These are phyloP conservation scores for Leccinum pellstonianum DNA, from an alignment of 768 basidiomycete genomes.

Conservation along the genomic window DNA sequence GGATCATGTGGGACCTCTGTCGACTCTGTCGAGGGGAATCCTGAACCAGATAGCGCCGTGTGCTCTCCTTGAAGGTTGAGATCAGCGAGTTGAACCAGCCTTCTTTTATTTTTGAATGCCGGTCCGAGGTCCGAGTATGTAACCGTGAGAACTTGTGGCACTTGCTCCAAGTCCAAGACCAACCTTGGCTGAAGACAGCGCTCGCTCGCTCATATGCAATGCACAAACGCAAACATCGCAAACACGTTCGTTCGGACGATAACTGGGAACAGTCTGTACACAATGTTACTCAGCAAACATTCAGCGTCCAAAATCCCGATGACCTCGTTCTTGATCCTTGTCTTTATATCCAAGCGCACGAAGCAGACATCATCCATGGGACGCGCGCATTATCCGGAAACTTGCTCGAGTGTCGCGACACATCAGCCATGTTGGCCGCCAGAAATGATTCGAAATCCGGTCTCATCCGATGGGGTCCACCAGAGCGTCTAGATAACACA, in stretches of 20 bases:
- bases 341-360: constrained; percentile 67
- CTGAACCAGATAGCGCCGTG: not conserved
- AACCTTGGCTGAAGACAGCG: not conserved
- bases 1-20: not conserved
- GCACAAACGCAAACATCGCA: constrained; percentile 30
- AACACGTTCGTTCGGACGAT: constrained; percentile 7
- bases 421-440: not conserved
- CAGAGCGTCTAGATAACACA: constrained; percentile 9
- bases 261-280: constrained; percentile 9
- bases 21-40: not conserved
- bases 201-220: constrained; percentile 1
- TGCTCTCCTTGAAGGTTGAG: not conserved
- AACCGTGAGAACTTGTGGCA: not conserved
- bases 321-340: constrained; percentile 21
- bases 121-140: not conserved
- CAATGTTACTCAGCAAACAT: not conserved
- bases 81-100: not conserved
- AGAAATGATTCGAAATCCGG: constrained; percentile 27
- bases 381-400: constrained; percentile 39
- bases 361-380: constrained; percentile 68
- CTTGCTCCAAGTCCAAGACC: not conserved
- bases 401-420: constrained; percentile 32
- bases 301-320: constrained; percentile 2
- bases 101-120: not conserved
- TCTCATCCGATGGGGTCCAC: constrained; percentile 35